Evolutionary conservation across 1,284 basidiomycete species (phyloP), one percentile per base, ranked within the genome.

Genomic region (Marasmius fiardii): DNA sequence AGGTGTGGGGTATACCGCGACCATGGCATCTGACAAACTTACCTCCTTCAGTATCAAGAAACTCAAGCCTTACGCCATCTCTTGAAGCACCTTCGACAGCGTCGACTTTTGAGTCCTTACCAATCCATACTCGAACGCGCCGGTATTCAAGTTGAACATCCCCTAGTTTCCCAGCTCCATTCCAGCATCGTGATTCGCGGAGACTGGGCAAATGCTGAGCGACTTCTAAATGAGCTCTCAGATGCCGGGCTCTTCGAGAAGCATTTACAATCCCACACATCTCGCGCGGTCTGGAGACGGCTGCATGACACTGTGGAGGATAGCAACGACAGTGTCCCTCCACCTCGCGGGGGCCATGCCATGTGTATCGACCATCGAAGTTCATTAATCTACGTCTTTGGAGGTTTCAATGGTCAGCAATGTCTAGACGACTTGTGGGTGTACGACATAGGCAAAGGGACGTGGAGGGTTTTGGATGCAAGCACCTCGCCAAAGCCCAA

Each of bases 401-500:
- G 92, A 1, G 92, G 92, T 0, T 93, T 85, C 83, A 82, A 92
- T 60, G 91, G 92, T 2, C 69, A 79, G 55, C 85, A 79, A 58
- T 85, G 82, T 56, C 73, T 93, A 14, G 85, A 88, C 60, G 92
- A 94, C 66, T 85, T 93, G 57, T 93, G 91, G 91, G 77, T 78
- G 43, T 93, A 90, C 67, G 76, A 80, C 58, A 79, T 90, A 64
- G 71, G 70, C 41, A 73, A 78, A n/a, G 80, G 82, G 50, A 73
- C 76, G 51, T 93, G 92, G 92, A 72, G 72, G 4, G 62, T 83
- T 23, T 73, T 92, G 51, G 85, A 82, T 54, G 70, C 75, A 33
- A 79, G 76, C 49, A 86, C 86, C 0, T 73, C 78, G 14, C 1
- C 64, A 72, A 37, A 84, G 87, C 44, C 74, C 53, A 81, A 85